Base-by-base conservation (phyloP, 805 yeast species). In the Nakazawaea holstii region DNA sequence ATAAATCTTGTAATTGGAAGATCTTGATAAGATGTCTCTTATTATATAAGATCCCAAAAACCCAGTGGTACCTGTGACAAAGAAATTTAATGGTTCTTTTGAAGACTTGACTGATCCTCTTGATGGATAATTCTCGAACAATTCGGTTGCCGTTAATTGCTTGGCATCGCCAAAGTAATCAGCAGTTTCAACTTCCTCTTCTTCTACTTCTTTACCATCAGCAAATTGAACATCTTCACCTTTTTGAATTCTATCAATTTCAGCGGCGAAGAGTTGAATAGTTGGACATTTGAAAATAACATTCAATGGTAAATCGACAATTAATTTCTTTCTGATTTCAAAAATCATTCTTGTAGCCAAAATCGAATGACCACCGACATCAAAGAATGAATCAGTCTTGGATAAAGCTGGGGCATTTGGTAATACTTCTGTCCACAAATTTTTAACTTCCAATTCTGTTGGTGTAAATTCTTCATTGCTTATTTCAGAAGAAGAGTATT, bases 321-420 rank as follows among this genome's bases (percentile, higher is more conserved):
- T 76, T 50, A 91, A 72, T 55, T 76, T 77, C 69, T 86, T 84
- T 63, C 97, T 79, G 56, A 94, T 77, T 55, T 87, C 91, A 59
- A 94, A 94, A 52, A 94, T 92, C 97, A 94, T 90, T 62, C 95
- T 80, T 0, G 99, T 95, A 7, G 98, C 98, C 53, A 94, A 72
- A 58, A 94, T 92, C 1, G 98, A 92, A 66, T 94, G 99, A 2
- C 99, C 99, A 50, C 99, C 99, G 45, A 95, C 70, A 61, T 94
- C 99, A 60, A 94, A 94, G 78, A 94, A 94, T 1, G 95, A 87
- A 64, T 94, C 99, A 2, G 77, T 77, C 31, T 84, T 84, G 29
- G 84, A 73, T 38, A 90, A 76, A 1, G 92, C 84, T 6, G 97
- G 97, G 53, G 80, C 77, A 55, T 81, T 85, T 38, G 98, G 98